Conservation (phyloP, 192 early-diverging fungal species). For the Coemansia sp. region DNA sequence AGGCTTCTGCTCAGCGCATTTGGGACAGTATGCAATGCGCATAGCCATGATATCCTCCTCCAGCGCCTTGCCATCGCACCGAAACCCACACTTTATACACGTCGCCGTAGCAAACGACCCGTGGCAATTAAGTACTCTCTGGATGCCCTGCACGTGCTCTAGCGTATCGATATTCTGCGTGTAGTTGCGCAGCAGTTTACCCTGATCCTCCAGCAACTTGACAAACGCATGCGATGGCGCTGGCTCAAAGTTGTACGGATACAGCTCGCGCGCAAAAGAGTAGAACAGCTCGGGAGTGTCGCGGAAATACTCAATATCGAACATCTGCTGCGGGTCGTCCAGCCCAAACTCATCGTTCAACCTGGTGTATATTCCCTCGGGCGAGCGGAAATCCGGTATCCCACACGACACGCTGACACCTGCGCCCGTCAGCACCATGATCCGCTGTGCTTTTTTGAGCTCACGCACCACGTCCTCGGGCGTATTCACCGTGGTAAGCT, state of each 20-base stretch:
- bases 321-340: constrained; percentile 93
- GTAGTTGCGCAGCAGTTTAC: constrained; percentile 88
- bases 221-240: constrained; percentile 86
- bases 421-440: constrained; percentile 90
- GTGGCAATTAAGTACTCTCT: constrained; percentile 83
- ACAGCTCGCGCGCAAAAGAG: constrained; percentile 91
- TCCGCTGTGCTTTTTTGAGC: constrained; percentile 60
- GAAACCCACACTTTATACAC: constrained; percentile 81
- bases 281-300: constrained; percentile 89
- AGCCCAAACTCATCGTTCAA: constrained; percentile 83
- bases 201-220: constrained; percentile 80
- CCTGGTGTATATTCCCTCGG: constrained; percentile 86
- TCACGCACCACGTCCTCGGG: constrained; percentile 64
- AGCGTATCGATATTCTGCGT: constrained; percentile 98
- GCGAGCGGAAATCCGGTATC: constrained; percentile 95
- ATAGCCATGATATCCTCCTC: constrained; percentile 74
- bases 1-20: constrained; percentile 63
- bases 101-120: constrained; percentile 95
- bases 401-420: constrained; percentile 87
- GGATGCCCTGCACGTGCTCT: constrained; percentile 83
- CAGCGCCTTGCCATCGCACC: constrained; percentile 74
- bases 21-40: constrained; percentile 72
- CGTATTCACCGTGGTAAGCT: constrained; percentile 57
- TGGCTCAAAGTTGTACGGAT: constrained; percentile 84
- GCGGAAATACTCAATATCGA: constrained; percentile 91